Conservation (phyloP, 495 filamentous ascomycete genomes). For the Letharia columbiana region DNA sequence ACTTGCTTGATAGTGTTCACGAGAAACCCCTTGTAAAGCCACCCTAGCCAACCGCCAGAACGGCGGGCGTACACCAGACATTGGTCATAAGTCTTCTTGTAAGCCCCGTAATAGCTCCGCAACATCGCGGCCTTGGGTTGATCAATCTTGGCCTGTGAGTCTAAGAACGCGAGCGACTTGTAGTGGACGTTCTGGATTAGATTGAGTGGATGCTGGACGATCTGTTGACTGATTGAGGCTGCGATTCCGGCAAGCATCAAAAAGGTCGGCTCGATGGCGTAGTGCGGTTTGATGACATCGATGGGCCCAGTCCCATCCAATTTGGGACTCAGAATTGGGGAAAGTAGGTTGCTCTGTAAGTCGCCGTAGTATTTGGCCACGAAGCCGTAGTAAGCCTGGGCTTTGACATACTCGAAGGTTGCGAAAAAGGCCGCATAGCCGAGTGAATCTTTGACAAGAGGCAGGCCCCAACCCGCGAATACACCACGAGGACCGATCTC, state of each 20-base stretch:
- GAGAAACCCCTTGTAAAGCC: conserved; percentile 72
- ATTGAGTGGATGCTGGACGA: conserved; percentile 68
- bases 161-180: conserved; percentile 67
- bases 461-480: conserved; percentile 73
- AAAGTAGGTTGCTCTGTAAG: conserved; percentile 33
- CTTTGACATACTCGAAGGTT: conserved; percentile 79
- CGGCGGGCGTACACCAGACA: conserved; percentile 54
- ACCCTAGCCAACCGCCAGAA: conserved; percentile 56
- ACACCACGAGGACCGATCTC: conserved; percentile 75
- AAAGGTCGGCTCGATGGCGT: conserved; percentile 74
- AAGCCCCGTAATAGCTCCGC: conserved; percentile 62
- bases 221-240: conserved; percentile 68
- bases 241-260: conserved; percentile 67
- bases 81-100: conserved; percentile 64
- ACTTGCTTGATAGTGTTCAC: conserved; percentile 69
- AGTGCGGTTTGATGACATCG: conserved; percentile 69
- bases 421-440: conserved; percentile 80
- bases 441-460: conserved; percentile 70
- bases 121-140: conserved; percentile 44
- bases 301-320: conserved; percentile 35
- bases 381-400: conserved; percentile 75
- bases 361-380: conserved; percentile 69
- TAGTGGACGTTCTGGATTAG: conserved; percentile 72
- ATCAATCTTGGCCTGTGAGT: conserved; percentile 50
- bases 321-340: conserved; percentile 32